Evolutionary conservation across 768 basidiomycete genomes (phyloP).

Genomic region (Lactarius psammicola): DNA sequence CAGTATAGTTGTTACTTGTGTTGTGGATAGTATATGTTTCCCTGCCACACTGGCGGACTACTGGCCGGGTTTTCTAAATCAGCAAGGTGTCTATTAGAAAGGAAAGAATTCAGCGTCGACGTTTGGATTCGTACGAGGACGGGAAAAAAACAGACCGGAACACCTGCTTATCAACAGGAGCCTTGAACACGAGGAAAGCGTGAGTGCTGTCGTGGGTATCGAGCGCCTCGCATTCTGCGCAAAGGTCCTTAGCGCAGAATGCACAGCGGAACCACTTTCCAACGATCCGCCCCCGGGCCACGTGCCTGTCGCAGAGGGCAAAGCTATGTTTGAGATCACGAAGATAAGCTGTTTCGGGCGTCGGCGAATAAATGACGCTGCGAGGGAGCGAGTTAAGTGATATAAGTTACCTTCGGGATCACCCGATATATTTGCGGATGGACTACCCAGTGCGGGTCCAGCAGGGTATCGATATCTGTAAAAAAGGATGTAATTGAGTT

Average conservation of each 20-base stretch:
- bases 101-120: background rate
- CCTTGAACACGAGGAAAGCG: conserved; percentile 87
- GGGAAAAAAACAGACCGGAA: conserved; percentile 55
- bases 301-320: conserved; percentile 85
- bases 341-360: conserved; percentile 55
- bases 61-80: background rate
- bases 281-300: conserved; percentile 57
- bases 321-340: conserved; percentile 54
- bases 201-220: conserved; percentile 84
- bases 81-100: conserved; percentile 6
- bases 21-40: conserved; percentile 14
- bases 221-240: conserved; percentile 73
- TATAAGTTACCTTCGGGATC: conserved; percentile 65
- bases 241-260: conserved; percentile 83
- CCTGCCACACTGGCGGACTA: conserved; percentile 13
- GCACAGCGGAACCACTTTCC: conserved; percentile 92
- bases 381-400: background rate
- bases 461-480: conserved; percentile 62
- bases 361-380: background rate
- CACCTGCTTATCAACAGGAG: conserved; percentile 70
- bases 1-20: background rate
- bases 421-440: conserved; percentile 38
- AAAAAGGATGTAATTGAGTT: conserved; percentile 4
- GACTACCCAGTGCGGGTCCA: conserved; percentile 44
- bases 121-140: conserved; percentile 8